Base-by-base conservation (phyloP, 805 yeast species). In the Zygoascus bituminiphila region DNA sequence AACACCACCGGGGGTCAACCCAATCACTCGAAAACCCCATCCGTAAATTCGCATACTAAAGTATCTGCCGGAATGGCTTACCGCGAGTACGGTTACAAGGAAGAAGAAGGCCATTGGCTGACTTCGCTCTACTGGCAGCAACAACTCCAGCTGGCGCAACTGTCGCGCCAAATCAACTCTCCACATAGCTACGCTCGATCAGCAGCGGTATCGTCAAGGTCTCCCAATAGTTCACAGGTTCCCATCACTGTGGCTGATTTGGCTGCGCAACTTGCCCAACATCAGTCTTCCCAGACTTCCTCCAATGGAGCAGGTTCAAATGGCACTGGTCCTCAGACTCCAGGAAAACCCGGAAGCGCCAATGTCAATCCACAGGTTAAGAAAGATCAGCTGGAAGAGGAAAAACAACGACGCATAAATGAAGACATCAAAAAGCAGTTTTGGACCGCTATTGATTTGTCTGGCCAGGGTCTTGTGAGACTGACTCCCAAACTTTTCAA, bases 391-490 rank as follows among this genome's bases (percentile, higher is more conserved):
- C 54, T 66, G 47, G 69, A 70, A 52, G 71, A 70, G 21, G 66
- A 70, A 48, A 62, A 68, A 53, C 73, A 64, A 53, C 63, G 67
- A 31, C 60, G 57, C 39, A 62, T 65, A 51, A 66, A 65, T 49
- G 68, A 65, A 55, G 67, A 62, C 42, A 51, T 63, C 46, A 62
- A 71, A 57, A 82, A 81, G 51, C 97, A 89, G 68, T 75, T 85
- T 61, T 93, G 99, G 99, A 84, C 94, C 47, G 91, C 89, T 5
- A 71, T 93, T 55, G 99, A 93, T 68, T 71, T 91, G 55, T 81
- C 94, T 54, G 96, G 96, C 51, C 95, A 93, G 65, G 86, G 91
- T 29, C 72, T 93, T 46, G 71, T 78, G 53, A 75, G 78, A 49
- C 56, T 91, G 25, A 77, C 87, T n/a, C 77, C 83, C 19, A 80